Conservation (phyloP, 2,329 filamentous ascomycete genomes). For the Diplodia mutila region DNA sequence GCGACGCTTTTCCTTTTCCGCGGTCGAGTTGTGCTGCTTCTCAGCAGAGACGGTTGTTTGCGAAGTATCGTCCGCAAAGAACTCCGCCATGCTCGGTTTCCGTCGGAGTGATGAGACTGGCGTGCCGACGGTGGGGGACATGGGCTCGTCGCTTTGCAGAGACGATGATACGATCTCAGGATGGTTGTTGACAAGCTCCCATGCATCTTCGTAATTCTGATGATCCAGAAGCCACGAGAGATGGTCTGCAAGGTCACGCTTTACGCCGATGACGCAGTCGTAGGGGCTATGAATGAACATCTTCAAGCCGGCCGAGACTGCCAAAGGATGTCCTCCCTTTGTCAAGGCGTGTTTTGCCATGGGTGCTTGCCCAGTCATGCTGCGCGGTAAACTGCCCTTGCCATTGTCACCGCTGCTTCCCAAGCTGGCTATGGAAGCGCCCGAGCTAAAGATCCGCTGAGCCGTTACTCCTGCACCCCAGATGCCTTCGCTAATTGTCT, state of each 20-base stretch:
- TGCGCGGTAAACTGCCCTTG: conserved; percentile 9
- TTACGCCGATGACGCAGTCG: conserved; percentile 91
- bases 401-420: conserved; percentile 45
- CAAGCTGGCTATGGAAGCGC: conserved; percentile 68
- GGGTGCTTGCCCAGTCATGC: conserved; percentile 29
- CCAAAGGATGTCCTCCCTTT: conserved; percentile 51
- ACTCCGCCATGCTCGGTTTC: conserved; percentile 58
- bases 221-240: conserved; percentile 83
- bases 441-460: conserved; percentile 82
- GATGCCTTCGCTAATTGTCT: conserved; percentile 75
- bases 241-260: conserved; percentile 83
- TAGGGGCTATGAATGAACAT: conserved; percentile 97
- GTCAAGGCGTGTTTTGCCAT: conserved; percentile 3
- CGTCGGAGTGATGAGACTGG: conserved; percentile 44
- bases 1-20: conserved; percentile 83
- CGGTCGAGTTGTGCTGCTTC: conserved; percentile 63
- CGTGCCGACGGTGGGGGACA: conserved; percentile 45
- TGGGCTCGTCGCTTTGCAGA: conserved; percentile 42
- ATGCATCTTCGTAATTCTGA: conserved; percentile 80
- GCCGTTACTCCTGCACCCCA: conserved; percentile 93
- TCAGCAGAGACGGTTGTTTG: conserved; percentile 66
- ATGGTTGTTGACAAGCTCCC: conserved; percentile 86
- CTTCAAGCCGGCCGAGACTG: conserved; percentile 65
- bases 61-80: conserved; percentile 72
- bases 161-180: conserved; percentile 63